Conservation (phyloP, 345 rosid species). For the Eucalyptus cloeziana region DNA sequence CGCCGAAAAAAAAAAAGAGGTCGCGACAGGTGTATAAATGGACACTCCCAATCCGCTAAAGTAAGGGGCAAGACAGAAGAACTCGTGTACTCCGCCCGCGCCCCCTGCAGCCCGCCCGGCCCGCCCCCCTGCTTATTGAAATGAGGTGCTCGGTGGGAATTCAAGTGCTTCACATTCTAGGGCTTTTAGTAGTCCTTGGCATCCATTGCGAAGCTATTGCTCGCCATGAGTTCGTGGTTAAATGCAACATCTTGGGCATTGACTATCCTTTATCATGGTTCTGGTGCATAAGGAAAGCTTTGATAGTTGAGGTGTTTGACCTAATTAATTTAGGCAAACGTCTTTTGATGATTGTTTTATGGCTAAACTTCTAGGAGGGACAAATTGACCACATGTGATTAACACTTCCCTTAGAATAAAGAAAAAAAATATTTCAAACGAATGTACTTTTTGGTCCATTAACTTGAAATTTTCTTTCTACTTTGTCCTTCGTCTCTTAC, state of each 20-base stretch:
- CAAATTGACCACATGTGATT: background rate
- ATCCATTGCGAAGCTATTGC: background rate
- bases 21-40: background rate
- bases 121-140: background rate
- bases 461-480: no score
- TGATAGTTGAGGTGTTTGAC: background rate
- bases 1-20: no score
- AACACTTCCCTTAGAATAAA: background rate
- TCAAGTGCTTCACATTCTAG: background rate
- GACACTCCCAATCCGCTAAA: no score
- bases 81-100: no score
- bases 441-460: background rate
- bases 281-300: background rate
- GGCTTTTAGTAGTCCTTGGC: background rate
- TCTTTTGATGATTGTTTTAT: background rate
- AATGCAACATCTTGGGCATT: background rate
- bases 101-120: no score
- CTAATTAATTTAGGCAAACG: background rate
- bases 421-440: no score
- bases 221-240: background rate
- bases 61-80: no score
- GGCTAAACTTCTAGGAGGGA: background rate
- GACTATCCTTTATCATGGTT: background rate
- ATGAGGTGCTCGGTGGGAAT: background rate
- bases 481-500: background rate